Percentiles rank a stretch among this genome's conserved stretches.
Conservation (phyloP, 2,329 filamentous ascomycete genomes). For the Paraconiothyrium sp. region DNA sequence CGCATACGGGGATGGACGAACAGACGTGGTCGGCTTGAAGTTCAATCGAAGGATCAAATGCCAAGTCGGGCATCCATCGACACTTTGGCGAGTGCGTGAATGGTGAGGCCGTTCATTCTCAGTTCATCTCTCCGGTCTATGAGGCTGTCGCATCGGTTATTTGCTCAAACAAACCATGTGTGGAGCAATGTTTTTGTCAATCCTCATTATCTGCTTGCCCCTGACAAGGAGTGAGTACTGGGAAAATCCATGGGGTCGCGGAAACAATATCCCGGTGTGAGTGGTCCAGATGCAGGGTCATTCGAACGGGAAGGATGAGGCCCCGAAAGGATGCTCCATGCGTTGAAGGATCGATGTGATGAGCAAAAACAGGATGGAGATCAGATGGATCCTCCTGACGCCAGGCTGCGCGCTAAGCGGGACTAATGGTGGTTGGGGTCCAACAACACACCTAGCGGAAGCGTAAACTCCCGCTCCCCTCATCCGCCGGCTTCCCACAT, state of each 20-base stretch:
- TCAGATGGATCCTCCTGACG: not conserved
- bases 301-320: not conserved
- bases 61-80: not conserved
- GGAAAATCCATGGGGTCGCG: not conserved
- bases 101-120: not conserved
- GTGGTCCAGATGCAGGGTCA: not conserved
- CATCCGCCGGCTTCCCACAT: not conserved
- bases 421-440: not conserved
- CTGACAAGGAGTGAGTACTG: not conserved
- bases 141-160: not conserved
- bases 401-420: not conserved
- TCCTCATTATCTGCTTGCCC: not conserved
- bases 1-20: not conserved
- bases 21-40: not conserved
- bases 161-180: not conserved
- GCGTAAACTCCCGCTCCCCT: not conserved
- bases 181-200: not conserved
- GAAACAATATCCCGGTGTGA: not conserved
- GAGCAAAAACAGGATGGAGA: not conserved
- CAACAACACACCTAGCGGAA: not conserved
- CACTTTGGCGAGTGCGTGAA: not conserved
- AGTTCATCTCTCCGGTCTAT: not conserved
- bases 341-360: slow-evolving; percentile 1
- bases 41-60: not conserved
- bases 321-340: not conserved